A percentile compares a stretch with the other conserved stretches of the same genome.
phyloP scores from a whole-genome alignment of 1,284 basidiomycete species.

The Naganishia albida region DNA sequence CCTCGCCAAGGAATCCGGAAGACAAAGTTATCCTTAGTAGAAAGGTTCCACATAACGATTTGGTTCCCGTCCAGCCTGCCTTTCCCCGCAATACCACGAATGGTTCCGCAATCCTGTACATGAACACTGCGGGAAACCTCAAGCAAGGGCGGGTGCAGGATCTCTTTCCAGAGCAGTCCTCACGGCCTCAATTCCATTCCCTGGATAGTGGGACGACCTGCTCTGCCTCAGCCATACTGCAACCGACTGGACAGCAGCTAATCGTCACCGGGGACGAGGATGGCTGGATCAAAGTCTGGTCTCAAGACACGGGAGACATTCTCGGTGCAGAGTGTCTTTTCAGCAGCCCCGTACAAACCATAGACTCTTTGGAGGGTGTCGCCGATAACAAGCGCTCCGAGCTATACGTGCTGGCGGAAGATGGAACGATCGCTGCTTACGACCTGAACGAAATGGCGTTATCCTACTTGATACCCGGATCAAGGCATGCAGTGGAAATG shows the following conservation, averaged over 20 bases:
- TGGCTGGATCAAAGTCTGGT: conserved; percentile 48
- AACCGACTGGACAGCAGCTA: conserved; percentile 17
- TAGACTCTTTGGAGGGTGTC: conserved; percentile 8
- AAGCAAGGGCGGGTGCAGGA: background rate
- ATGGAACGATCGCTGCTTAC: conserved; percentile 80
- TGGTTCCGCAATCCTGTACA: background rate
- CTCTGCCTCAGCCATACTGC: background rate
- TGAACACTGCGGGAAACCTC: conserved; percentile 11
- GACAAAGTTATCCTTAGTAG: background rate
- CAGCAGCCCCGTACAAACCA: conserved; percentile 7
- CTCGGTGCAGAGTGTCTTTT: conserved; percentile 12
- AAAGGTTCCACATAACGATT: conserved; percentile 2
- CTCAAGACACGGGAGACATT: conserved; percentile 38
- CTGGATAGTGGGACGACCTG: conserved; percentile 17
- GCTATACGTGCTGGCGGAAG: conserved; percentile 51
- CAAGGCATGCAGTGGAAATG: conserved; percentile 64
- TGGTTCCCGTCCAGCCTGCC: background rate
- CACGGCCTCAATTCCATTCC: background rate
- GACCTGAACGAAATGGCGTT: conserved; percentile 69
- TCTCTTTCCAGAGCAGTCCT: background rate
- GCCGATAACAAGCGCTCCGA: conserved; percentile 27
- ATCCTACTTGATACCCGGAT: conserved; percentile 75
- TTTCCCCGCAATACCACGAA: background rate
- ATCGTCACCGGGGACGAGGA: conserved; percentile 50
- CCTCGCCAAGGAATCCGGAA: background rate